A percentile compares a stretch with the other conserved stretches of the same genome.
Conservation (phyloP, 805 yeast genomes). For the Metschnikowia anglica region DNA sequence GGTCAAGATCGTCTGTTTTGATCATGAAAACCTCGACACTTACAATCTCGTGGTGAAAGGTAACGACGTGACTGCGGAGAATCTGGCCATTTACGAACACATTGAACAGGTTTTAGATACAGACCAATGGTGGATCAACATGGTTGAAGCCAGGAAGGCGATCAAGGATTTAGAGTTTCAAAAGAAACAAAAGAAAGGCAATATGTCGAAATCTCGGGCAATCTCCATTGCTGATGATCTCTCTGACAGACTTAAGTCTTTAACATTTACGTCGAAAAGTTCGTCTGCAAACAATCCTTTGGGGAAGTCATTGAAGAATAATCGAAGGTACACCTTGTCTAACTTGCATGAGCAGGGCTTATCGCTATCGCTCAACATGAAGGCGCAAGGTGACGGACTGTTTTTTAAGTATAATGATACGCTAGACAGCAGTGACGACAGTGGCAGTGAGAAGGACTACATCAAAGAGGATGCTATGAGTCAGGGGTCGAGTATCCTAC, state of each 20-base stretch:
- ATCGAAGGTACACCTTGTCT: constrained; percentile 53
- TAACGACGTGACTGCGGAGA: constrained; percentile 34
- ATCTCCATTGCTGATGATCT: constrained; percentile 14
- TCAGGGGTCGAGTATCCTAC: constrained; percentile 6
- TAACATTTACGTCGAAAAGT: constrained; percentile 22
- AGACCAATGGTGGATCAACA: constrained; percentile 87
- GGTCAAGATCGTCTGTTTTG: constrained; percentile 70
- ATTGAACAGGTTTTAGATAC: constrained; percentile 51
- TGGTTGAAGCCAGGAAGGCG: constrained; percentile 55
- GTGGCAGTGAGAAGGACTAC: constrained; percentile 25
- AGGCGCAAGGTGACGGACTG: constrained; percentile 44
- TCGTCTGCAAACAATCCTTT: constrained; percentile 13
- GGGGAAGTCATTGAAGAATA: constrained; percentile 24
- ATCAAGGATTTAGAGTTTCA: constrained; percentile 35
- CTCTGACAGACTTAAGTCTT: constrained; percentile 22
- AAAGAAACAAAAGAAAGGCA: constrained; percentile 19
- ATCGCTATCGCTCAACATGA: constrained; percentile 70
- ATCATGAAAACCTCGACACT: constrained; percentile 50
- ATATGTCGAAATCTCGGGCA: constrained; percentile 5
- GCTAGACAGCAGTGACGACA: constrained; percentile 26
- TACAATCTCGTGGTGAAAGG: constrained; percentile 83
- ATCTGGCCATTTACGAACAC: constrained; percentile 32
- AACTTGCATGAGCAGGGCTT: constrained; percentile 70
- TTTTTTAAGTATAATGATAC: constrained; percentile 28
- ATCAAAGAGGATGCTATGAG: constrained; percentile 8